phyloP scores from a whole-genome alignment of 805 yeast genomes.

The Teunomyces cretensis region DNA sequence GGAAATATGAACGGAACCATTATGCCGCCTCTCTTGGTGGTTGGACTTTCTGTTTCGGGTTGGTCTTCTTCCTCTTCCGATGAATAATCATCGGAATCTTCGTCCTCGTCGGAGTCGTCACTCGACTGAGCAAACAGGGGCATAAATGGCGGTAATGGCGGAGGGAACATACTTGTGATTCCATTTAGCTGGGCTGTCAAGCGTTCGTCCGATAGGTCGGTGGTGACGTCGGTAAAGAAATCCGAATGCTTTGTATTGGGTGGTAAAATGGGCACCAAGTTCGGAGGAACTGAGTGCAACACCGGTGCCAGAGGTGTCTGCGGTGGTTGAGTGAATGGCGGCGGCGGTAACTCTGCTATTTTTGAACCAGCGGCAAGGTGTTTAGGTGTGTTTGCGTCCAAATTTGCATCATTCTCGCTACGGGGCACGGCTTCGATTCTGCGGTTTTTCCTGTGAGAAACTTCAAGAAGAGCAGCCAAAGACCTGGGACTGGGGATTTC shows the following conservation, averaged over 20 bases:
- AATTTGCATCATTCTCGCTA: slow-evolving; percentile 4
- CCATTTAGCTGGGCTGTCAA: slow-evolving; percentile 20
- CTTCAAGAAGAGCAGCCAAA: slow-evolving; percentile 12
- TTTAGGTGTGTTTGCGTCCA: slow-evolving; percentile 1
- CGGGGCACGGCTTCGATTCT: slow-evolving; percentile 2
- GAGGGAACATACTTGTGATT: slow-evolving; percentile 32
- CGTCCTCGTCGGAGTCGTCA: slow-evolving; percentile 1
- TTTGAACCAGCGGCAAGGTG: background rate
- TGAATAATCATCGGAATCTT: slow-evolving; percentile 4
- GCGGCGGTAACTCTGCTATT: background rate
- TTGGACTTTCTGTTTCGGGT: background rate
- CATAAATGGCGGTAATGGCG: slow-evolving; percentile 37
- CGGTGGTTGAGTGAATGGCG: background rate
- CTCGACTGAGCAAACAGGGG: slow-evolving; percentile 17
- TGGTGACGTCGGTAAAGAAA: slow-evolving; percentile 35
- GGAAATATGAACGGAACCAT: slow-evolving; percentile 47
- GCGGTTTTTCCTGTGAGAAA: slow-evolving; percentile 1
- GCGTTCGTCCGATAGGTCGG: slow-evolving; percentile 13
- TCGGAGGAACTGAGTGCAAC: slow-evolving; percentile 36
- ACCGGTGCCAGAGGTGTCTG: slow-evolving; percentile 1
- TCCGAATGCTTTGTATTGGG: slow-evolving; percentile 28
- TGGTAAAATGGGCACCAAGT: slow-evolving; percentile 36
- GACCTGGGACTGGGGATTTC: slow-evolving; percentile 16
- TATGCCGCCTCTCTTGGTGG: slow-evolving; percentile 21
- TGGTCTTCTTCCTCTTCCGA: slow-evolving; percentile 2